Conservation (phyloP, 2,329 filamentous ascomycete genomes). For the Pseudocercospora cruenta region DNA sequence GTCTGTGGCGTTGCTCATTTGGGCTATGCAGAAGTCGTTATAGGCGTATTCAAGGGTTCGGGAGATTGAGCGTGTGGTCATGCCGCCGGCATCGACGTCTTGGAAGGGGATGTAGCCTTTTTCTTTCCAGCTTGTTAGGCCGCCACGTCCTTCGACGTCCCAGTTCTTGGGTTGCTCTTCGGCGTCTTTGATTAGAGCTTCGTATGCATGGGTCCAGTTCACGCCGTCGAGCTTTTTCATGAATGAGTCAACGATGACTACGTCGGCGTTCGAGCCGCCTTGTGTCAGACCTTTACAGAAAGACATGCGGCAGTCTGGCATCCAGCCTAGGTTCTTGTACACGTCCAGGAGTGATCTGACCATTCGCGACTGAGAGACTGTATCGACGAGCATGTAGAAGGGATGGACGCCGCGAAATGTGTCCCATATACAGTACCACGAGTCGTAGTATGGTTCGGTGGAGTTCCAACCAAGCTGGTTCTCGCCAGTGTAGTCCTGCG, state of each 20-base stretch:
- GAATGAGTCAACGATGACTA: conserved; percentile 69
- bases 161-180: conserved; percentile 35
- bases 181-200: conserved; percentile 38
- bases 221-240: conserved; percentile 62
- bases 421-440: conserved; percentile 61
- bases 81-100: conserved; percentile 61
- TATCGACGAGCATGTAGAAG: conserved; percentile 70
- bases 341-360: conserved; percentile 71
- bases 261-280: conserved; percentile 74
- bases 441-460: conserved; percentile 49
- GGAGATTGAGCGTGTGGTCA: conserved; percentile 52
- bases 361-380: conserved; percentile 65
- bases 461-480: conserved; percentile 48
- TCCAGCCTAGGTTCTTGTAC: conserved; percentile 69
- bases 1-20: conserved; percentile 62
- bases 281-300: conserved; percentile 73
- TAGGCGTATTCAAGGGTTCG: conserved; percentile 58
- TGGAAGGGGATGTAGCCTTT: conserved; percentile 44
- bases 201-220: conserved; percentile 38
- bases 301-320: conserved; percentile 76
- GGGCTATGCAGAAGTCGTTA: conserved; percentile 70
- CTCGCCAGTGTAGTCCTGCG: conserved; percentile 51
- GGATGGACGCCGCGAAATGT: conserved; percentile 59
- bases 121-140: conserved; percentile 46
- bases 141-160: conserved; percentile 45